Evolutionary conservation across 345 rosid genomes (phyloP), one percentile per base, ranked within the genome.

Genomic region (Brassica incana): DNA sequence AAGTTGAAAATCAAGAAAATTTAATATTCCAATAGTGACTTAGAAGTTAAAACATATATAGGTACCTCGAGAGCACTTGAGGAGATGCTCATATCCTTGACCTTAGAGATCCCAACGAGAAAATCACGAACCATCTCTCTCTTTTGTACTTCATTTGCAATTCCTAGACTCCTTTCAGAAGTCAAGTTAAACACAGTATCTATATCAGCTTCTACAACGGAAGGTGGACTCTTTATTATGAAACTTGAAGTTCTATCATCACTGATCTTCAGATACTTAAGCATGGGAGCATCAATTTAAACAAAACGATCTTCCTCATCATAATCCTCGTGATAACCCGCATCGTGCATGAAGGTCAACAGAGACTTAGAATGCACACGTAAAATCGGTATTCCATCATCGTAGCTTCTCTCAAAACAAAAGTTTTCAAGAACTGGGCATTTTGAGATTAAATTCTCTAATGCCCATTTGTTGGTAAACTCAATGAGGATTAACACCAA

Each of bases 351-450:
- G 59, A 52, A 52, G 20, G 8, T 52, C 59, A 52, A 52, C 23
- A 52, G 20, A 6, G 59, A 52, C 30, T 40, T 43, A 40, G 79
- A 76, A 68, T 59, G 3, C 32, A 77, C 75, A 32, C 80, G 33
- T 45, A 62, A 61, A 2, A 30, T 33, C 23, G 71, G 5, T 0
- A 62, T 3, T 30, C 32, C 59, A 16, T 59, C 33, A 18, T 2
- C 1, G 0, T 32, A 5, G 2, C 12, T 9, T 25, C 29, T 65
- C 0, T 5, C 2, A 8, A 65, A 8, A 20, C 0, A 0, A 8
- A 75, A 23, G 15, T 12, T 65, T 68, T 76, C 67, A 4, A 76
- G 59, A 52, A 52, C 59, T 15, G 59, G 59, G 59, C 23, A 52
- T n/a, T 15, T 2, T 52, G 59, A 52, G 61, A 76, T 67, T 8